phyloP scores from a whole-genome alignment of 176 grass and related monocot genomes.

The Carex cristatella region DNA sequence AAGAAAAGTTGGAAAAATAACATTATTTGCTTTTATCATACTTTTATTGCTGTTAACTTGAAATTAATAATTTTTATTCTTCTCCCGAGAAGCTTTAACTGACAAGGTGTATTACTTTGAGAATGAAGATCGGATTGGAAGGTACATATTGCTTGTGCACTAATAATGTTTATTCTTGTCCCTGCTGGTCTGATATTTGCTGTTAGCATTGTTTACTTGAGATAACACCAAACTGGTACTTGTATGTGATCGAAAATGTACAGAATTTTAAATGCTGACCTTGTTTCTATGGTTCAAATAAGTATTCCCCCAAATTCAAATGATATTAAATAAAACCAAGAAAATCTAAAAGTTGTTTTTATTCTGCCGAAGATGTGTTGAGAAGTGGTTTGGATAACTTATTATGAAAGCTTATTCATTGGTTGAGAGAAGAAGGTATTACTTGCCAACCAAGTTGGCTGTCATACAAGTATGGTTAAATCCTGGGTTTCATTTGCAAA shows the following conservation, averaged over 20 bases:
- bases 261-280: background rate
- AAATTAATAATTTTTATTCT: slow-evolving; percentile 17
- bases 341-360: background rate
- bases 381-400: background rate
- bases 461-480: slow-evolving; percentile 8
- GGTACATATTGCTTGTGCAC: slow-evolving; percentile 31
- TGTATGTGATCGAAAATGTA: background rate
- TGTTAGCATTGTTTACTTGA: background rate
- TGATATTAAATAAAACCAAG: background rate
- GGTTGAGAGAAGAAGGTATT: background rate
- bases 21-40: background rate
- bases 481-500: background rate
- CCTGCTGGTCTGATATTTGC: background rate
- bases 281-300: background rate
- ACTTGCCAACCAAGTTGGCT: slow-evolving; percentile 1
- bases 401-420: background rate
- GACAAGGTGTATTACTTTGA: slow-evolving; percentile 50
- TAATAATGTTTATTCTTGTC: background rate
- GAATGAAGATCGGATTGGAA: slow-evolving; percentile 70
- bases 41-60: background rate
- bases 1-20: slow-evolving; percentile 8
- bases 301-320: background rate
- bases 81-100: slow-evolving; percentile 46
- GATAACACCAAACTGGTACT: background rate
- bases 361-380: slow-evolving; percentile 21